Base-by-base conservation (phyloP, 2,329 filamentous ascomycete species). In the Colletotrichum musae region DNA sequence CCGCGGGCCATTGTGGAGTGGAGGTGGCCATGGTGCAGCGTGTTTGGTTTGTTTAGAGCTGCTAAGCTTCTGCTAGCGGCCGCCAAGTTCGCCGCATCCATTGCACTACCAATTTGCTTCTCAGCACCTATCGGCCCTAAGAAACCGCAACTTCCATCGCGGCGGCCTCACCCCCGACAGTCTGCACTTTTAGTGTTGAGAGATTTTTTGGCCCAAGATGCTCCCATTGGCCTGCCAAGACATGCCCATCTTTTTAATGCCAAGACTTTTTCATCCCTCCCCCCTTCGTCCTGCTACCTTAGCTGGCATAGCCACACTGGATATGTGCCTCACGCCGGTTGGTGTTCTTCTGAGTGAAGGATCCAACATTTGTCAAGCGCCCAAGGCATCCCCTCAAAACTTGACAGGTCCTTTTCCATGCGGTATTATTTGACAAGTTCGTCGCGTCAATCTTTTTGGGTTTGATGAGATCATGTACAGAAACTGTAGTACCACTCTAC, bases 61-160 rank as follows among this genome's bases (percentile, higher is more conserved):
- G 67, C 67, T 69, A 69, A 69, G 67, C 67, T 69, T 69, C 62
- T 69, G 67, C 67, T 69, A 69, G 62, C 62, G 50, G 10, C 50
- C 13, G 67, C 67, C 67, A 66, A 69, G 67, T 41, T 39, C 36
- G 56, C 67, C 62, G 62, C 67, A 69, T 66, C 45, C 36, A 57
- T 32, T 48, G 16, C 67, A 58, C 58, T 69, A 69, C 64, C 67
- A 67, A 66, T 56, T 60, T 28, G 9, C 3, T 18, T 13, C 41
- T 16, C 5, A 24, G 39, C 43, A 32, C 28, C 54, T 69, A 66
- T 69, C 66, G 54, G 36, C 56, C 66, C 66, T 69, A 41, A 69
- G 50, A 66, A 67, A 69, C 51, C 6, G 62, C 50, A 51, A 69
- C 62, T 66, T 69, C 36, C 21, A 24, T 24, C 21, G 21, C 21